These are phyloP conservation scores for Sphagnurus paluster DNA, from an alignment of 1,284 basidiomycete genomes.

Conservation along the genomic window DNA sequence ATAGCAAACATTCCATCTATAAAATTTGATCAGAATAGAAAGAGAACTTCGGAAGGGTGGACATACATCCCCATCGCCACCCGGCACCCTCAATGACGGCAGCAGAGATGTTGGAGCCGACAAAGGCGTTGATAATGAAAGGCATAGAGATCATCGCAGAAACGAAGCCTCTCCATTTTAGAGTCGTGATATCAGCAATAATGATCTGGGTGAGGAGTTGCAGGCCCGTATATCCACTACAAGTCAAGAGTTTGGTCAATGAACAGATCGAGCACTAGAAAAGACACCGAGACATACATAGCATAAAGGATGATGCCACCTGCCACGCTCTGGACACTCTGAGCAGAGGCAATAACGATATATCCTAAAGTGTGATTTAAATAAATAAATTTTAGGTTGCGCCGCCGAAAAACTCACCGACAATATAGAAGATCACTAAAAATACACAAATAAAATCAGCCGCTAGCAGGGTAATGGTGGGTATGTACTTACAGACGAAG, in stretches of 20 bases:
- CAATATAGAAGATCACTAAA: conserved; percentile 57
- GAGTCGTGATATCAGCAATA: conserved; percentile 79
- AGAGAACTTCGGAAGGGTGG: background rate
- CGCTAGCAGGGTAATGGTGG: background rate
- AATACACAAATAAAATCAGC: background rate
- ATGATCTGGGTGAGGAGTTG: conserved; percentile 77
- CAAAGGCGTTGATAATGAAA: conserved; percentile 68
- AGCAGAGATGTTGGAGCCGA: conserved; percentile 70
- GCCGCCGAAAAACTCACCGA: conserved; percentile 33
- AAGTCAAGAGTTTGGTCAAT: too few species aligned
- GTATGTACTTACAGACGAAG: conserved; percentile 55
- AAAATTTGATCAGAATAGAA: background rate
- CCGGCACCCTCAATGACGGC: conserved; percentile 52
- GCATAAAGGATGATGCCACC: conserved; percentile 61
- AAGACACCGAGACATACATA: conserved; percentile 36
- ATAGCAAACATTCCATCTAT: conserved; percentile 72
- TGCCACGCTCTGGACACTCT: conserved; percentile 48
- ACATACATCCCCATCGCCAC: conserved; percentile 77
- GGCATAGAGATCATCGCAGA: conserved; percentile 66
- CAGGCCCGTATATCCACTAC: too few species aligned
- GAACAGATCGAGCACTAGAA: background rate
- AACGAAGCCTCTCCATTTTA: conserved; percentile 77
- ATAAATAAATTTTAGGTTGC: too few species aligned
- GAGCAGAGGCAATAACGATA: conserved; percentile 67
- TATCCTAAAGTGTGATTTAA: conserved; percentile 43